Evolutionary conservation across 2,329 filamentous ascomycete genomes (phyloP).

Genomic region (Xylaria polymorpha): DNA sequence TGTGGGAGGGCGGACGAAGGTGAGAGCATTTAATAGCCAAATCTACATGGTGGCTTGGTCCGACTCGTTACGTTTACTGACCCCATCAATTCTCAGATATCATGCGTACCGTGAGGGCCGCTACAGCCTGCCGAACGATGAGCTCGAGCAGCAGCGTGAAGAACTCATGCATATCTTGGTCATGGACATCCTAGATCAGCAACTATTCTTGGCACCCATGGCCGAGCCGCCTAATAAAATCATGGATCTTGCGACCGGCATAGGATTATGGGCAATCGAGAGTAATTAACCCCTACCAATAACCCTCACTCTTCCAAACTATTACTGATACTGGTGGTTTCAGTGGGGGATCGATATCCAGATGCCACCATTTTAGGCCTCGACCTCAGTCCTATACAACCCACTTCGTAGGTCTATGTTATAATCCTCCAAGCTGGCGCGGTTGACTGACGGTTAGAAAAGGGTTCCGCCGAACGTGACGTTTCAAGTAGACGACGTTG

Average conservation of each 20-base stretch:
- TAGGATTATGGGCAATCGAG: constrained; percentile 41
- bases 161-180: constrained; percentile 56
- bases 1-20: constrained; percentile 42
- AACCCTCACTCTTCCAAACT: constrained; percentile 5
- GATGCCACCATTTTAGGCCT: constrained; percentile 39
- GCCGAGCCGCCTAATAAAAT: constrained; percentile 36
- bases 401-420: constrained; percentile 39
- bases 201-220: constrained; percentile 41
- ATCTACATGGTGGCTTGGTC: not conserved
- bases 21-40: constrained; percentile 25
- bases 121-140: constrained; percentile 56
- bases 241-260: constrained; percentile 41
- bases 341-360: constrained; percentile 42
- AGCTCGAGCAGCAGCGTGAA: constrained; percentile 56
- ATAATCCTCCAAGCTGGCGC: constrained; percentile 6
- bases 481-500: constrained; percentile 43
- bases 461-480: constrained; percentile 44
- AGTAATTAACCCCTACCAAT: constrained; percentile 26
- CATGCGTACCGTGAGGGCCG: constrained; percentile 52
- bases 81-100: constrained; percentile 44
- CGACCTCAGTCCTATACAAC: constrained; percentile 45
- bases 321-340: constrained; percentile 25
- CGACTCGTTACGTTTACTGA: constrained; percentile 25
- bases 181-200: constrained; percentile 49
- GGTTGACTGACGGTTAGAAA: constrained; percentile 25